phyloP scores from a whole-genome alignment of 169 alveolate genomes.

The Plasmodium sp. region DNA sequence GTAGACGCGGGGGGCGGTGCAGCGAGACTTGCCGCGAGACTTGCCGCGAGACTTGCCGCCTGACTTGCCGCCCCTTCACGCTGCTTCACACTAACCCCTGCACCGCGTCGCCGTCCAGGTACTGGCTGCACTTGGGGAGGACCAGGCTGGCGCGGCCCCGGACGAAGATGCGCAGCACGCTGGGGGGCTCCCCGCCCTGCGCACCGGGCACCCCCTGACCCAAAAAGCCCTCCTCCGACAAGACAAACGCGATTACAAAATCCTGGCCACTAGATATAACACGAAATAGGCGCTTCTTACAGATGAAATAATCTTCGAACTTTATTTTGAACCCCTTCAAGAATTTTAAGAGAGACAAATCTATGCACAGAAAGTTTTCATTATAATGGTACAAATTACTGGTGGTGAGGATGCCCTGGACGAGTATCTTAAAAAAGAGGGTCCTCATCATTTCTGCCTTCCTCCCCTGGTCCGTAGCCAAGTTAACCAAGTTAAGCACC shows the following conservation, averaged over 20 bases:
- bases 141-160: slow-evolving; percentile 5
- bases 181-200: background rate
- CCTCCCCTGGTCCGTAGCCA: background rate
- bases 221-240: background rate
- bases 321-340: slow-evolving; percentile 3
- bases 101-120: slow-evolving; percentile 13
- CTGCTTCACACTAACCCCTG: background rate
- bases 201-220: background rate
- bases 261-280: background rate
- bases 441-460: background rate
- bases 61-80: background rate
- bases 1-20: background rate
- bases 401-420: slow-evolving; percentile 35
- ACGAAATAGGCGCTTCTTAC: slow-evolving; percentile 6
- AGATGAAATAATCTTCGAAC: slow-evolving; percentile 26
- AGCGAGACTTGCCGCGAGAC: background rate
- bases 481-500: background rate
- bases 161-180: slow-evolving; percentile 20
- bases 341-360: slow-evolving; percentile 15
- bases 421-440: slow-evolving; percentile 17
- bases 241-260: slow-evolving; percentile 16
- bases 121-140: slow-evolving; percentile 25
- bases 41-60: background rate
- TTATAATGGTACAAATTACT: slow-evolving; percentile 52
- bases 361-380: slow-evolving; percentile 14